Conservation (phyloP, 2,329 filamentous ascomycete genomes). For the Geosmithia morbida region DNA sequence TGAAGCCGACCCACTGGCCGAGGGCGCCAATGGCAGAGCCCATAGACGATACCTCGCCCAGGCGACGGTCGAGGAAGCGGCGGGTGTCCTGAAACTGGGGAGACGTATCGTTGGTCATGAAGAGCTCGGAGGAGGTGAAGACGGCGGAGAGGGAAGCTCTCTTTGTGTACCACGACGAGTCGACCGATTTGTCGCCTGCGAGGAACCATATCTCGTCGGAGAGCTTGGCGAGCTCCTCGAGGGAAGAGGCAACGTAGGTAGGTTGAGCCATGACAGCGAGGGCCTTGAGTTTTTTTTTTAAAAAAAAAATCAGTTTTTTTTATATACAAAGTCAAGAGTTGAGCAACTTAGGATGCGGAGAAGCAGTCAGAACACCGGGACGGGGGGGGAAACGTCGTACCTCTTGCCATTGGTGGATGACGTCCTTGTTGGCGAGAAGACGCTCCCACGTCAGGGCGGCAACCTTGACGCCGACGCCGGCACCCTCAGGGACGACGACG, state of each 20-base stretch:
- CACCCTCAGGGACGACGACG: conserved; percentile 10
- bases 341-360: too few species aligned
- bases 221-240: conserved; percentile 66
- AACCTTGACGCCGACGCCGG: conserved; percentile 48
- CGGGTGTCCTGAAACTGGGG: conserved; percentile 62
- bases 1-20: conserved; percentile 71
- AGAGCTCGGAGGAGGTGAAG: conserved; percentile 67
- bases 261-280: conserved; percentile 83
- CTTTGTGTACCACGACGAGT: conserved; percentile 74
- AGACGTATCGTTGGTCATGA: conserved; percentile 83
- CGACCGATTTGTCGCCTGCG: conserved; percentile 67
- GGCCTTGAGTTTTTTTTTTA: too few species aligned
- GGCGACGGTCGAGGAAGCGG: conserved; percentile 61
- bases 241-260: conserved; percentile 56
- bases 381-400: conserved; percentile 28
- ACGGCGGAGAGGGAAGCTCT: conserved; percentile 39
- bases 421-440: conserved; percentile 55
- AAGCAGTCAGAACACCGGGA: too few species aligned
- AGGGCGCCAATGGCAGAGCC: conserved; percentile 49
- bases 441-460: conserved; percentile 62
- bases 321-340: too few species aligned
- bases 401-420: conserved; percentile 77
- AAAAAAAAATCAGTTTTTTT: too few species aligned
- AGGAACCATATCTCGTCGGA: conserved; percentile 90
- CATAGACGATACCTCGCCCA: conserved; percentile 53